Base-by-base conservation (phyloP, 2,329 filamentous ascomycete genomes). In the Colletotrichum sp. region DNA sequence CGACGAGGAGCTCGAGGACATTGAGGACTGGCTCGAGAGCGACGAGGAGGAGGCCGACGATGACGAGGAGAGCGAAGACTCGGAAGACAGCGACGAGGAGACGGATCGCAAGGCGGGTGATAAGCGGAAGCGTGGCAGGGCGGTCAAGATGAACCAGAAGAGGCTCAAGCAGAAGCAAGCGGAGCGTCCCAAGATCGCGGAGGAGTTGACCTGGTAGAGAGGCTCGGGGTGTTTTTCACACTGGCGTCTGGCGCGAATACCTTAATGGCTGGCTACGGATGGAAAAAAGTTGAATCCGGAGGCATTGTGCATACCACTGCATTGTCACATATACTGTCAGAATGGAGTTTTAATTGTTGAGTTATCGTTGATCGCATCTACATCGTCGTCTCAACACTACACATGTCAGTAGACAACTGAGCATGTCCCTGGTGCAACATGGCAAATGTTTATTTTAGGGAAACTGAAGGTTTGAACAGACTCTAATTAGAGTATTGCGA, bases 11-110 rank as follows among this genome's bases (percentile, higher is more conserved):
- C 87, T 95, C 24, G 92, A 90, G 69, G 94, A 96, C 82, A 91
- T 99, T 67, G 95, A 99, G 85, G 96, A 99, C 82, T 99, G 96
- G 96, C 89, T 98, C 66, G 96, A 93, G 80, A 95, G 92, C 77
- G 94, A 92, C 2, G 90, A 90, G 4, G 89, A 89, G 9, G 88
- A 91, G n/a, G 91, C 91, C 4, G 91, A 91, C 13, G 88, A 90
- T 3, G 90, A 90, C 2, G 91, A 91, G 6, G 90, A 91, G 4
- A 89, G 89, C 60, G 88, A 89, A 12, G 90, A 90, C 18, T 89
- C 88, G 57, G 91, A 91, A 24, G 91, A 92, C 15, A 89, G 89
- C 8, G 90, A 91, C 39, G 87, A 87, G 8, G 88, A 89, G 32
- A 86, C 87, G n/a, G 88, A 90, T 49, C 89, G 89, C 57, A 89